Percentiles rank a stretch among this genome's conserved stretches.
These are phyloP conservation scores for Penicillium sp. DNA, from an alignment of 2,329 filamentous ascomycete genomes.

Conservation along the genomic window DNA sequence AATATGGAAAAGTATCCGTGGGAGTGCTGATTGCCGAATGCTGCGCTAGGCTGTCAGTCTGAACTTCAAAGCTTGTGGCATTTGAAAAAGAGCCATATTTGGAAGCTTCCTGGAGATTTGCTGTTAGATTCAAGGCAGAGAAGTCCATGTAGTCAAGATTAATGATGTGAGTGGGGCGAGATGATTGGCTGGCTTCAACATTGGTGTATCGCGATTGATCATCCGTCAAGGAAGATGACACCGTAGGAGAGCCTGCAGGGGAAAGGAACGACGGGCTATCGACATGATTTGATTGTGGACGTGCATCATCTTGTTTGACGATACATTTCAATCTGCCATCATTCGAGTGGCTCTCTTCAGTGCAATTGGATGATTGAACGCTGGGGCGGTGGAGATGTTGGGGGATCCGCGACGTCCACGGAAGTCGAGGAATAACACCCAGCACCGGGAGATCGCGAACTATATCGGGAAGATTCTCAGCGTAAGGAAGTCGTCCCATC, in stretches of 20 bases:
- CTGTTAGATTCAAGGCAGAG: background rate
- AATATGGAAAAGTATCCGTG: background rate
- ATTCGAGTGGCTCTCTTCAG: background rate
- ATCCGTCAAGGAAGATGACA: background rate
- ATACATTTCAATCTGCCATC: no score
- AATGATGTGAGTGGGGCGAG: background rate
- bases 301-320: no score
- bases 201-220: background rate
- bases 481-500: slow-evolving; percentile 22
- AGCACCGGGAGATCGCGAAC: slow-evolving; percentile 22
- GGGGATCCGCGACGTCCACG: slow-evolving; percentile 18
- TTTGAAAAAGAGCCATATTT: background rate
- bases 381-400: background rate
- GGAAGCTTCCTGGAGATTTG: background rate
- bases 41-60: background rate
- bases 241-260: background rate
- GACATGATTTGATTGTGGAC: no score
- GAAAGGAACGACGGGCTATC: background rate
- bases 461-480: slow-evolving; percentile 20
- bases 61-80: background rate
- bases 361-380: background rate
- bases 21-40: background rate
- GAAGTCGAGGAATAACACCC: slow-evolving; percentile 17
- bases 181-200: background rate
- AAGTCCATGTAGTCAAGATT: background rate